These are phyloP conservation scores for Camellia japonica DNA, from an alignment of 148 eudicot genomes.

Conservation along the genomic window DNA sequence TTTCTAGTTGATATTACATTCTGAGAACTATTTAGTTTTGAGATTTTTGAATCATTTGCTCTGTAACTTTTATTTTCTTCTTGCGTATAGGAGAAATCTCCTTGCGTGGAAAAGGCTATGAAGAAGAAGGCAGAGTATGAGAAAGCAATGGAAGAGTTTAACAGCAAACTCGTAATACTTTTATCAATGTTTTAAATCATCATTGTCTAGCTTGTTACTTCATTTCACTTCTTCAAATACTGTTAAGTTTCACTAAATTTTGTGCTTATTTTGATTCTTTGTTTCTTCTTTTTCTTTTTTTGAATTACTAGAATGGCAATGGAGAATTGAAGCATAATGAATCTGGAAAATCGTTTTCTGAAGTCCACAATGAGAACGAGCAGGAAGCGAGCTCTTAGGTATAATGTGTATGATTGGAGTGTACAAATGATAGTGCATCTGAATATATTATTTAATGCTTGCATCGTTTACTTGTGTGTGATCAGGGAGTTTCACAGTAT, in stretches of 20 bases:
- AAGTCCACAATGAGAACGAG: not conserved
- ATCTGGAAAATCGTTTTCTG: slow-evolving; percentile 7
- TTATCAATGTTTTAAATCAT: not conserved
- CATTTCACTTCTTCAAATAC: not conserved
- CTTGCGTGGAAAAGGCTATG: slow-evolving; percentile 16
- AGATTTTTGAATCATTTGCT: not conserved
- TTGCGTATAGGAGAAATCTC: slow-evolving; percentile 20
- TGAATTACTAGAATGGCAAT: not conserved
- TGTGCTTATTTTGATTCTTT: not conserved
- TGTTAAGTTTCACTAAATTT: not conserved
- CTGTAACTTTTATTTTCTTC: not conserved
- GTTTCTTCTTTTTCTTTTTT: not conserved
- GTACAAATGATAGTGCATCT: no score
- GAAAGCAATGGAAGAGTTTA: slow-evolving; percentile 9
- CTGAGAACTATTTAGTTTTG: no score
- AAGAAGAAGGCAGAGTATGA: slow-evolving; percentile 21
- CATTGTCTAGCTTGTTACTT: not conserved
- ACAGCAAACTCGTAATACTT: slow-evolving; percentile 12
- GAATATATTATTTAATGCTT: not conserved
- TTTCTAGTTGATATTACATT: no score
- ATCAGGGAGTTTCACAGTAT: not conserved
- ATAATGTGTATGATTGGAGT: no score
- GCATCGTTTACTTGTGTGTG: not conserved
- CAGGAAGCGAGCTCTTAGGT: slow-evolving; percentile 12
- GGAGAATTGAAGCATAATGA: not conserved